Conservation (phyloP, 140 eudicot species). For the Anethum foeniculum region DNA sequence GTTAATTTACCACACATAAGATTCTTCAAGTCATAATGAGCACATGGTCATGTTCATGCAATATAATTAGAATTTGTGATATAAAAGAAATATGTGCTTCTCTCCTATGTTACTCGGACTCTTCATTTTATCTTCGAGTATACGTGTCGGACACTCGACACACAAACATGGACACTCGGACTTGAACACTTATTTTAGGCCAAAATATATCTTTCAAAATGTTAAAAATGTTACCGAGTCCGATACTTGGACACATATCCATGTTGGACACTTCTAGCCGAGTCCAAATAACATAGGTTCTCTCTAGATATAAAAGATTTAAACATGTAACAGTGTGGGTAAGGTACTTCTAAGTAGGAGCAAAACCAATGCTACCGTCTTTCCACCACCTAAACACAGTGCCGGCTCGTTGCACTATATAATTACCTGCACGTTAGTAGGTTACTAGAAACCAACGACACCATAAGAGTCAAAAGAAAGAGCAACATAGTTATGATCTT, state of each 20-base stretch:
- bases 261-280: no score
- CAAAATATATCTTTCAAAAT: no score
- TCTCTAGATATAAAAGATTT: background rate
- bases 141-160: no score
- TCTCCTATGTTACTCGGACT: no score
- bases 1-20: background rate
- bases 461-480: background rate
- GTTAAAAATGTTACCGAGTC: no score
- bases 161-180: no score
- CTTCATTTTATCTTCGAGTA: no score
- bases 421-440: background rate
- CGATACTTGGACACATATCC: no score
- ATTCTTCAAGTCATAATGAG: background rate
- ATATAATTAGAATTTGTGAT: background rate
- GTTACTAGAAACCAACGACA: background rate
- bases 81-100: background rate
- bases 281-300: no score
- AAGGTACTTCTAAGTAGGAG: no score
- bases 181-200: no score
- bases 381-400: background rate
- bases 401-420: background rate
- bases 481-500: background rate
- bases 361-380: background rate
- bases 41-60: background rate
- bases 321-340: background rate